A percentile compares a stretch with the other conserved stretches of the same genome.
These are phyloP conservation scores for Lycium ferocissimum DNA, from an alignment of 257 asterid genomes.

Conservation along the genomic window DNA sequence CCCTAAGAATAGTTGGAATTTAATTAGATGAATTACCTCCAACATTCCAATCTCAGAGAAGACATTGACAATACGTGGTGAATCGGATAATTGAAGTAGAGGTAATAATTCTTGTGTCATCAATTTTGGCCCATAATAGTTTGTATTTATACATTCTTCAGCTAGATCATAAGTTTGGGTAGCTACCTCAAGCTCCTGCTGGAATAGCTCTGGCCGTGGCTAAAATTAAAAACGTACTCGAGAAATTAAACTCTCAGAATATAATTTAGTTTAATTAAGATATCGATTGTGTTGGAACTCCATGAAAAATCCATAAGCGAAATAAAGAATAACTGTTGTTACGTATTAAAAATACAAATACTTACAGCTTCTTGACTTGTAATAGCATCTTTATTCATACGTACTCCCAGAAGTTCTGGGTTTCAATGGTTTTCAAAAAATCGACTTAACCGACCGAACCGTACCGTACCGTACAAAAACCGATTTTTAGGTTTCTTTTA, in stretches of 20 bases:
- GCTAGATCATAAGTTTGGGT: slow-evolving; percentile 50
- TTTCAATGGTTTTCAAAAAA: no score
- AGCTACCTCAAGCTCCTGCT: slow-evolving; percentile 27
- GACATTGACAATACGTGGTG: slow-evolving; percentile 64
- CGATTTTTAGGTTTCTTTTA: no score
- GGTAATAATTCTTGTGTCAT: slow-evolving; percentile 51
- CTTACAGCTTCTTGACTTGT: slow-evolving; percentile 29
- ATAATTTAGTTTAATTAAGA: no score
- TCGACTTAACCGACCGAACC: no score
- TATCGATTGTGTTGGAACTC: no score
- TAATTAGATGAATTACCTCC: slow-evolving; percentile 37
- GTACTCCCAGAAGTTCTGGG: slow-evolving; percentile 28
- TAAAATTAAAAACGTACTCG: not conserved
- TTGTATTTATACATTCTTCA: slow-evolving; percentile 49
- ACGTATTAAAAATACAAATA: no score
- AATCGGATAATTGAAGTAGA: slow-evolving; percentile 58
- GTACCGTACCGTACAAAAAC: no score
- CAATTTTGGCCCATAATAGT: slow-evolving; percentile 60
- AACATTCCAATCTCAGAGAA: slow-evolving; percentile 55
- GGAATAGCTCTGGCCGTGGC: not conserved
- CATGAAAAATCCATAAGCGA: no score
- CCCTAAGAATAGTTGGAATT: no score
- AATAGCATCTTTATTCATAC: not conserved
- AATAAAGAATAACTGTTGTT: no score
- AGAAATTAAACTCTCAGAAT: not conserved